Base-by-base conservation (phyloP, 2,329 filamentous ascomycete species). In the Colletotrichum coccodes region DNA sequence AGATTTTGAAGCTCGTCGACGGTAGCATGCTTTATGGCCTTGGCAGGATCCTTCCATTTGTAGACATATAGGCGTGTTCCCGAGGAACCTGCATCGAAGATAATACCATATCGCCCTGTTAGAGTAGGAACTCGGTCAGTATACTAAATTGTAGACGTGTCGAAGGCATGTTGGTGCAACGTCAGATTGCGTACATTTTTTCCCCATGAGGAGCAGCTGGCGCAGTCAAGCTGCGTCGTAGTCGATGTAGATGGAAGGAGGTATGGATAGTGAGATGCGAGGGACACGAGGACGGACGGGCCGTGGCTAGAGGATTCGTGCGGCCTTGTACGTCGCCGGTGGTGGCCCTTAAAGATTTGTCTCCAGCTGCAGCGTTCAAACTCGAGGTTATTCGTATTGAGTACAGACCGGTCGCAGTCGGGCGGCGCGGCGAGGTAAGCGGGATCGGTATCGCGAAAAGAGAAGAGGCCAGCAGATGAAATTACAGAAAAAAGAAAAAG, bases 81-180 rank as follows among this genome's bases (percentile, higher is more conserved):
- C 80, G 96, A 98, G 80, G 96, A 98, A 74, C 96, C 96, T 79
- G 96, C 96, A 87, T 99, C 96, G 77, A 99, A 89, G 78, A 99
- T 95, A 75, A 98, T 93, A 78, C 95, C 96, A 86, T 97, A 98
- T 83, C 89, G 87, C 77, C 86, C 87, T 90, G 70, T 42, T 49
- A 1, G n/a, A 42, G 58, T 21, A 54, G 49, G 7, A 16, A 18
- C 38, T 34, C 21, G 23, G 61, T 68, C 40, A 68, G 65, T 28
- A 42, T 36, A 38, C 9, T 23, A 5, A 30, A 23, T 14, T 26
- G 28, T 11, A 1, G 11, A 18, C 42, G n/a, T 23, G 34, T 68
- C 26, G 70, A 67, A 21, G 28, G 28, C 4, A 16, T 47, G 6
- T n/a, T 12, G 4, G 34, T 5, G 28, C n/a, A 6, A 46, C 47